A percentile compares a stretch with the other conserved stretches of the same genome.
Conservation (phyloP, 176 grass and related monocot genomes). For the Carex littledalei region DNA sequence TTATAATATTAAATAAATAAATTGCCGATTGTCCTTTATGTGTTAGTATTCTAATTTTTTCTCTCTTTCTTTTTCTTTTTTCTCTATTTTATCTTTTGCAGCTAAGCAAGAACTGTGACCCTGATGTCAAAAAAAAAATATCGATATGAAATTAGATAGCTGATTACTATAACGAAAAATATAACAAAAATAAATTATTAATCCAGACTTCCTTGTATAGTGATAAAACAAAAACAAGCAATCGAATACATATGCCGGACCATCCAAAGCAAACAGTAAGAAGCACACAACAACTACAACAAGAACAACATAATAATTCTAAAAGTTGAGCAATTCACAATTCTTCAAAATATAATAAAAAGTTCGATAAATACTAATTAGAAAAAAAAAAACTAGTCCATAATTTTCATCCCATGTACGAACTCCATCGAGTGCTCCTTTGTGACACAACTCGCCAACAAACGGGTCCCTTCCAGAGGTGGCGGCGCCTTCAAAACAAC, state of each 20-base stretch:
- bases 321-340: not conserved
- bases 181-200: not conserved
- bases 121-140: not conserved
- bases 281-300: not conserved
- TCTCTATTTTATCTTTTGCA: not conserved
- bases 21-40: not conserved
- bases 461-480: conserved; percentile 52
- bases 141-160: not conserved
- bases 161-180: not conserved
- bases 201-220: not conserved
- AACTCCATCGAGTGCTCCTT: conserved; percentile 69
- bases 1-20: no score
- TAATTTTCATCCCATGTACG: conserved; percentile 23
- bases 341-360: not conserved
- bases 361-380: not conserved
- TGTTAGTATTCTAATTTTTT: not conserved
- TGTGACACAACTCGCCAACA: conserved; percentile 75
- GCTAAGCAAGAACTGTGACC: not conserved
- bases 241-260: not conserved
- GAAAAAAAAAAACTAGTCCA: not conserved
- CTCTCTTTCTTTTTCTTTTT: not conserved
- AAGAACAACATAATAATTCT: not conserved
- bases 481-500: conserved; percentile 69
- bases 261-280: not conserved
- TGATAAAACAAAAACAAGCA: not conserved